Percentiles rank a stretch among this genome's conserved stretches.
These are phyloP conservation scores for Teunomyces stri DNA, from an alignment of 805 yeast species.

Conservation along the genomic window DNA sequence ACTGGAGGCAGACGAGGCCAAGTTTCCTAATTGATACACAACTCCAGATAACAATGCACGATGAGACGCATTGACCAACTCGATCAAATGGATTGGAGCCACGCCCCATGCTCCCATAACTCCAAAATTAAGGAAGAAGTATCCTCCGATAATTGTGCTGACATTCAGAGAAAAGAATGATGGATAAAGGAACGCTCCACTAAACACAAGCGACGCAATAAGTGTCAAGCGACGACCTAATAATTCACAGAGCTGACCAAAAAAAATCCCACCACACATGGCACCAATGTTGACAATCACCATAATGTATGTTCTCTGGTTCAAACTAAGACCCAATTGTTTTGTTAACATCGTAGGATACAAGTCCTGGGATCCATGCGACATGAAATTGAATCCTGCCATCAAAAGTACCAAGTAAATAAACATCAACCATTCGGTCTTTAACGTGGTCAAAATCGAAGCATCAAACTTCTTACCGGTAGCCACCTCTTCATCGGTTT, in stretches of 20 bases:
- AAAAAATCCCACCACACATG: constrained; percentile 57
- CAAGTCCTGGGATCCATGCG: constrained; percentile 75
- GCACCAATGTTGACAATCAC: constrained; percentile 68
- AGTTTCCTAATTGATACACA: constrained; percentile 69
- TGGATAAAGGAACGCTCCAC: constrained; percentile 64
- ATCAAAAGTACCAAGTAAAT: constrained; percentile 41
- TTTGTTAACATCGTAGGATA: constrained; percentile 60
- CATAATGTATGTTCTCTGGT: constrained; percentile 58
- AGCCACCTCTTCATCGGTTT: neutral
- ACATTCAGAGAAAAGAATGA: constrained; percentile 14
- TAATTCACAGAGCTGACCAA: constrained; percentile 58
- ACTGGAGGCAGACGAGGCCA: constrained; percentile 67
- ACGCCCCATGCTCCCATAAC: constrained; percentile 79
- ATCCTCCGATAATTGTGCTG: constrained; percentile 49
- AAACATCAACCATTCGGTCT: constrained; percentile 30
- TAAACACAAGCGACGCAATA: constrained; percentile 47
- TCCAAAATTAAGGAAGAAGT: constrained; percentile 60
- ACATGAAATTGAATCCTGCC: constrained; percentile 69
- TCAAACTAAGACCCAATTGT: constrained; percentile 46
- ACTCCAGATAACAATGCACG: constrained; percentile 62
- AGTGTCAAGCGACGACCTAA: constrained; percentile 62
- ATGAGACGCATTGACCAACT: constrained; percentile 51
- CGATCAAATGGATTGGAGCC: constrained; percentile 62
- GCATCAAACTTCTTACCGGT: neutral
- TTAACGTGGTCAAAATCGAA: constrained; percentile 6